phyloP scores from a whole-genome alignment of 495 filamentous ascomycete genomes.

The Talaromyces nanjingensis region DNA sequence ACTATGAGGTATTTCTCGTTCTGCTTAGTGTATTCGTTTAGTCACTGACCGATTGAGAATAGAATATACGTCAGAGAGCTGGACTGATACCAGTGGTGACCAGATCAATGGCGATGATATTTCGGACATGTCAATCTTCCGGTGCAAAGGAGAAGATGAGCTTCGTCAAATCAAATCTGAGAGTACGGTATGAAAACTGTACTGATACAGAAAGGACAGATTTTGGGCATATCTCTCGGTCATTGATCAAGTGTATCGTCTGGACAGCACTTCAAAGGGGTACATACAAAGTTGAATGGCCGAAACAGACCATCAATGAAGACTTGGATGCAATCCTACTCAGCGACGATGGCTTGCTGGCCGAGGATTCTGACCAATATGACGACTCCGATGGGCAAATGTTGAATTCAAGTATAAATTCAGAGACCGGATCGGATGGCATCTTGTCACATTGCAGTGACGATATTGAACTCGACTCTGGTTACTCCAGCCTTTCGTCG shows the following conservation, averaged over 20 bases:
- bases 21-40: not conserved
- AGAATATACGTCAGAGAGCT: conserved; percentile 36
- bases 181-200: not conserved
- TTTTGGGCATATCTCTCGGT: not conserved
- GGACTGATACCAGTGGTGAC: conserved; percentile 27
- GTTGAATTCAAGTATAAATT: not conserved
- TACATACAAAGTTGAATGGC: not conserved
- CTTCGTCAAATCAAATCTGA: not conserved
- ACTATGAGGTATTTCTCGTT: conserved; percentile 23
- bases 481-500: not conserved
- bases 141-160: not conserved
- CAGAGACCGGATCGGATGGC: not conserved
- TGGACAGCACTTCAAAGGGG: conserved; percentile 9
- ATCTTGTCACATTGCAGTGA: not conserved
- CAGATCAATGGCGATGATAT: conserved; percentile 26
- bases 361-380: not conserved
- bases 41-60: not conserved
- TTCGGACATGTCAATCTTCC: conserved; percentile 13
- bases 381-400: not conserved
- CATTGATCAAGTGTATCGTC: not conserved
- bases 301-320: not conserved
- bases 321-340: not conserved
- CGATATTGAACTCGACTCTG: not conserved
- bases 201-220: not conserved
- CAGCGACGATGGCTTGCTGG: not conserved